Conservation (phyloP, 2,329 filamentous ascomycete genomes). For the Neofusicoccum ribis region DNA sequence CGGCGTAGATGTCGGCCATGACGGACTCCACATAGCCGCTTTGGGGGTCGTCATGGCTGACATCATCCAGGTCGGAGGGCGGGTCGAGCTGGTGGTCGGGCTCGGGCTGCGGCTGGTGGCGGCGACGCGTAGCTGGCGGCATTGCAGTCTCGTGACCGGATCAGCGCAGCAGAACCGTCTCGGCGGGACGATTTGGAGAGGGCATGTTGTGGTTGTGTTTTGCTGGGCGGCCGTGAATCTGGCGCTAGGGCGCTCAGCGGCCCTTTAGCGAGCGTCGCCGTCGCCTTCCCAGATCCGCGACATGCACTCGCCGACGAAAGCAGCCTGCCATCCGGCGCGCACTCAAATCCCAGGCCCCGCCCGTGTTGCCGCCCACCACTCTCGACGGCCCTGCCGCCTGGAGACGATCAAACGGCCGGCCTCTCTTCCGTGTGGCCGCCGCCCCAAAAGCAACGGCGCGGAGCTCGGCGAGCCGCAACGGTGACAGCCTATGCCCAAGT, state of each 20-base stretch:
- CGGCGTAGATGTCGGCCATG: conserved; percentile 29
- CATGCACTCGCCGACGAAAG: not conserved
- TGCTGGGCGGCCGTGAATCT: not conserved
- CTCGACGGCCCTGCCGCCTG: not conserved
- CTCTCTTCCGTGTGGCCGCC: not conserved
- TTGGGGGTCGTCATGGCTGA: not conserved
- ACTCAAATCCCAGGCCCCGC: not conserved
- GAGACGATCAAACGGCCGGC: not conserved
- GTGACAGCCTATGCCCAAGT: not conserved
- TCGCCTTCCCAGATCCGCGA: not conserved
- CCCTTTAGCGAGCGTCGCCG: not conserved
- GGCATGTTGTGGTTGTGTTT: conserved; percentile 18
- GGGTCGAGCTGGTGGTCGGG: conserved; percentile 22
- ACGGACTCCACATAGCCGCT: conserved; percentile 13
- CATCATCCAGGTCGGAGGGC: conserved; percentile 17
- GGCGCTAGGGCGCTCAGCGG: not conserved
- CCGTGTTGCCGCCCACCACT: not conserved
- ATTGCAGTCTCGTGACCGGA: conserved; percentile 22
- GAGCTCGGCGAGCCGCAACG: not conserved
- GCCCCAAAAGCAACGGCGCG: not conserved
- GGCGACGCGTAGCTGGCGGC: conserved; percentile 32
- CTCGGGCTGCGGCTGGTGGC: conserved; percentile 24
- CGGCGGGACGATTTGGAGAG: conserved; percentile 1
- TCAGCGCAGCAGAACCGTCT: not conserved
- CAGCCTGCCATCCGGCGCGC: not conserved